Conservation (phyloP, 805 yeast species). For the Wilhelminamyces savonicus region DNA sequence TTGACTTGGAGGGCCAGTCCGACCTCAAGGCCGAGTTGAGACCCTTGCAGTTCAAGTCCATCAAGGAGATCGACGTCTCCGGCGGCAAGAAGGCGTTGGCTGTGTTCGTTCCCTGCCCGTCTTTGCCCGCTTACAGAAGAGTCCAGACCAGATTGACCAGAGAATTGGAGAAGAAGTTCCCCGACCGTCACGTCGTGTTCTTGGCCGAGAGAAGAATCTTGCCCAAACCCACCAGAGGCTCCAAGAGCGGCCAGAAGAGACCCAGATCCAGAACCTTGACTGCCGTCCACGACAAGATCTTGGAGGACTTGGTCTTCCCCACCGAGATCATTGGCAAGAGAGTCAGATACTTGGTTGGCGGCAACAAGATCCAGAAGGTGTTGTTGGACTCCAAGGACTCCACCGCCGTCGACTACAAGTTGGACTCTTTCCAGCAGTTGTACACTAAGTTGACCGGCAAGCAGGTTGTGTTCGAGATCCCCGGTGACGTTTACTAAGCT, state of each 20-base stretch:
- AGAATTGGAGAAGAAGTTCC: slow-evolving; percentile 99
- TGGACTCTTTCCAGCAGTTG: slow-evolving; percentile 98
- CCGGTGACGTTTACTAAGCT: slow-evolving; percentile 40
- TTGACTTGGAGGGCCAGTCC: slow-evolving; percentile 93
- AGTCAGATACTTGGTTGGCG: slow-evolving; percentile 98
- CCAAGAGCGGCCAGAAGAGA: slow-evolving; percentile 95
- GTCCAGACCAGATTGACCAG: slow-evolving; percentile 96
- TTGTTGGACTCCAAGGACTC: slow-evolving; percentile 97
- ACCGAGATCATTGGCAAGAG: slow-evolving; percentile 99
- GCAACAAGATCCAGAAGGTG: slow-evolving; percentile 96
- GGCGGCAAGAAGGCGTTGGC: slow-evolving; percentile 99
- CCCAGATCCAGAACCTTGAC: slow-evolving; percentile 99
- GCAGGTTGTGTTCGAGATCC: slow-evolving; percentile 96
- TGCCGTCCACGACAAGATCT: slow-evolving; percentile 96
- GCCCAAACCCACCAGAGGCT: slow-evolving; percentile 96
- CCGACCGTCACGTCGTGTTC: slow-evolving; percentile 99
- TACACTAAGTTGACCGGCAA: slow-evolving; percentile 99
- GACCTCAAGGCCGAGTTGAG: slow-evolving; percentile 97
- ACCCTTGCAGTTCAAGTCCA: slow-evolving; percentile 97
- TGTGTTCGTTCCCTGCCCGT: slow-evolving; percentile 96
- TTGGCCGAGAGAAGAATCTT: slow-evolving; percentile 99
- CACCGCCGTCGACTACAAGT: slow-evolving; percentile 94
- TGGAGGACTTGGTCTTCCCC: slow-evolving; percentile 99
- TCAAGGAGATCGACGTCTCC: slow-evolving; percentile 94
- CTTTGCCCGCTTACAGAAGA: slow-evolving; percentile 88